Evolutionary conservation across 176 grass and related monocot species (phyloP), one percentile per base, ranked within the genome.

Genomic region (Carex scoparia): DNA sequence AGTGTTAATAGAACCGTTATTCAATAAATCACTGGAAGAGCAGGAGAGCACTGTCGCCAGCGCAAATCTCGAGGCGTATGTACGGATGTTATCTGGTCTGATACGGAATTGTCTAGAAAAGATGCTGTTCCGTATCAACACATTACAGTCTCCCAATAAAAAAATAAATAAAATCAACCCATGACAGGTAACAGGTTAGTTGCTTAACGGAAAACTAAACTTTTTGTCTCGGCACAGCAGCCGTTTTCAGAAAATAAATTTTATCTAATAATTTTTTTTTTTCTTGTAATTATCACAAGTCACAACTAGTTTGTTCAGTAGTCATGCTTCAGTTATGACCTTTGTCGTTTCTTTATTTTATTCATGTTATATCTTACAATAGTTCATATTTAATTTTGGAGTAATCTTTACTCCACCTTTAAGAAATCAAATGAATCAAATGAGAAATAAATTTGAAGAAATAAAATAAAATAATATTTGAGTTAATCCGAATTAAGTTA

Each of bases 81-180:
- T 69, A 69, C 81, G 81, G 81, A 69, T 53, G 12, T 8, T 27
- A 83, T 54, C 9, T 5, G 54, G n/a, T 81, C 37, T 12, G 79
- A 63, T 64, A 81, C 32, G 55, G 7, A 79, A 54, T 56, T 44
- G 79, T 61, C 79, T 40, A 81, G 7, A 40, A 63, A 62, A 83
- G 61, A 83, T 83, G 80, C 62, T 54, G 18, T 30, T 83, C 80
- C 61, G 61, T 66, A 83, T 68, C 80, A 53, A 83, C 56, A 82
- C 54, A 58, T 8, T 1, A 46, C 48, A 11, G 48, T 51, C 10
- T 51, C 48, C 11, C 1, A 11, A 51, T 2, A 11, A 51, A 51
- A 51, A 51, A 51, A 2, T 49, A 49, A 49, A 49, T 49, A 10
- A 51, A 51, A 51, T 51, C 10, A 51, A 51, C 9, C 48, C 6